Evolutionary conservation across 352 stramenopile species (phyloP).

Genomic region (Phytophthora citricola): DNA sequence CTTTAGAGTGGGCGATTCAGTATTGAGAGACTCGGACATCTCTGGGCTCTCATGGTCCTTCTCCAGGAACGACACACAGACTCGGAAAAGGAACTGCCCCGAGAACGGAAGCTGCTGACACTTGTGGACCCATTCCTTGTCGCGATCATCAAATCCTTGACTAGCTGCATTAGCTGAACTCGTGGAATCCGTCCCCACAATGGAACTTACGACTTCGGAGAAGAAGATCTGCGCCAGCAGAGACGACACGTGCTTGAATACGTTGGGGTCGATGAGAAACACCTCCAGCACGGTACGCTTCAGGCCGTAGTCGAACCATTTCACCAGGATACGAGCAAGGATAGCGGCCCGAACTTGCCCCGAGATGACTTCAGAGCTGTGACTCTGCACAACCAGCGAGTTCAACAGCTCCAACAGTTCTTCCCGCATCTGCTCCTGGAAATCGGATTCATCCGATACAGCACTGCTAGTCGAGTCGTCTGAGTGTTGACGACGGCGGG

Average conservation of each 20-base stretch:
- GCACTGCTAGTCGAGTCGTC: conserved; percentile 30
- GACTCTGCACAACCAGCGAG: conserved; percentile 63
- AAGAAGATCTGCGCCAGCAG: conserved; percentile 84
- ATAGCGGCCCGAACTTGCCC: conserved; percentile 67
- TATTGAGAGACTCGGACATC: conserved; percentile 2
- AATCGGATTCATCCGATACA: conserved; percentile 49
- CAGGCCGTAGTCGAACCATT: conserved; percentile 86
- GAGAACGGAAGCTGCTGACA: conserved; percentile 82
- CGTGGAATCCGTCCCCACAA: conserved; percentile 34
- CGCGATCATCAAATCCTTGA: conserved; percentile 69
- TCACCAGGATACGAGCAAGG: conserved; percentile 78
- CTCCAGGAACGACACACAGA: conserved; percentile 71
- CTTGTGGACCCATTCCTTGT: conserved; percentile 78
- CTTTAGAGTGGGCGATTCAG: conserved; percentile 34
- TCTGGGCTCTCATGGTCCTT: conserved; percentile 26
- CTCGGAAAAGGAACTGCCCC: conserved; percentile 80
- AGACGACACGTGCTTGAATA: conserved; percentile 66
- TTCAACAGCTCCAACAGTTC: conserved; percentile 72
- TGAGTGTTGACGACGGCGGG: conserved; percentile 43
- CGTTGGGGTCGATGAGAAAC: conserved; percentile 62
- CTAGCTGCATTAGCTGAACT: conserved; percentile 12
- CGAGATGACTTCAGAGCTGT: conserved; percentile 39
- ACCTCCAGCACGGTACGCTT: conserved; percentile 64
- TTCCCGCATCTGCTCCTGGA: conserved; percentile 62
- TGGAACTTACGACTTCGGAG: conserved; percentile 64